Evolutionary conservation across 148 eudicot genomes (phyloP), one percentile per base, ranked within the genome.

Genomic region (Fagopyrum esculentum): DNA sequence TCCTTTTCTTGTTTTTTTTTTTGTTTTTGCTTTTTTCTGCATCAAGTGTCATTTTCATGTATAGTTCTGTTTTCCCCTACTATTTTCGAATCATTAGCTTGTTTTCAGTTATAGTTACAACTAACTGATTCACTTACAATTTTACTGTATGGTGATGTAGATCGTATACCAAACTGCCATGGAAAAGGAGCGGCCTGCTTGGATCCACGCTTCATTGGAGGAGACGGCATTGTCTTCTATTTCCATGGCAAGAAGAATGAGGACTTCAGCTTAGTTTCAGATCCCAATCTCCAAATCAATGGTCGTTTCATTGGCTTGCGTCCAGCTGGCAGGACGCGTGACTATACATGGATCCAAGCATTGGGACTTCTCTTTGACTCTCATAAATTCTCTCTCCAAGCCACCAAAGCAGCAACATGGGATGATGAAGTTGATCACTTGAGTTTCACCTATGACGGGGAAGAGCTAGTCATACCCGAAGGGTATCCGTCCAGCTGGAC

Each of bases 121-220:
- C 55, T 73, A 35, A 35, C 40, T 35, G 40, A 35, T 35, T n/a
- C n/a, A 59, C 66, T 76, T 73, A 52, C 75, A 49, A 30, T 45
- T 10, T 6, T 22, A 63, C 49, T 49, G 7, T 69, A 29, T 71
- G 60, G 54, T 74, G 22, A 70, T 52, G 69, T 57, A 88, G 90
- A 77, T 69, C 87, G 83, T 40, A 85, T 81, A 69, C 83, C 96
- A 64, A 82, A 86, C 74, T 91, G 97, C 82, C 80, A 82, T 55
- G 85, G 89, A 40, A 82, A 80, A 9, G 91, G 97, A 73, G 86
- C 97, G 54, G 91, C 90, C 9, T 91, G 97, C 77, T 82, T 75
- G 66, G 97, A 91, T 74, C 97, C 91, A 9, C 90, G 90, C 26
- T 89, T 91, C 85, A 87, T 91, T 0, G 97, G 97, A 4, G 91